Evolutionary conservation across 208 protist genomes (phyloP), one percentile per base, ranked within the genome.

Genomic region (Crithidia mellificae): DNA sequence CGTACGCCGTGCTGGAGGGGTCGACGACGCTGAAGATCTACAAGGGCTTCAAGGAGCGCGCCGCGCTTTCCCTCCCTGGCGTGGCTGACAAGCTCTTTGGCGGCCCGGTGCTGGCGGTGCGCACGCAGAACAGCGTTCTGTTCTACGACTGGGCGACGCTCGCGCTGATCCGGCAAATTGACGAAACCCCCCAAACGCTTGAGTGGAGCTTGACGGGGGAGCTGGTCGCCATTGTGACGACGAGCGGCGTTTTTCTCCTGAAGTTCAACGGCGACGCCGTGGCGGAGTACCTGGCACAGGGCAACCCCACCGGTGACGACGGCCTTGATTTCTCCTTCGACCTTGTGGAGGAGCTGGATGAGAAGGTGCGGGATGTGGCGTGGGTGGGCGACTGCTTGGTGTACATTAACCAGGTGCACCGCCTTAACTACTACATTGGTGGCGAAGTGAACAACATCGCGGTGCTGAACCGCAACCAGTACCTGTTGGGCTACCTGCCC

Each of bases 371-470:
- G 32, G 88, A 97, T n/a, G 84, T 92, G 47, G 50, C 74, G 54
- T 99, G 97, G 97, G 90, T 99, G 17, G 98, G 98, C 9, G 97
- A 99, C 72, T 99, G 91, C 81, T 96, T 99, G 34, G 83, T 99
- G 3, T 99, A 98, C 85, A 93, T 98, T 19, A 99, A 98, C 76
- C 43, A 78, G 9, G 77, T 68, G 32, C 81, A 97, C 68, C 85
- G 97, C 6, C 88, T 99, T 20, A 98, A 98, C 77, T 99, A 99
- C 77, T 98, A 92, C 67, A 97, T 99, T 70, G 97, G 96, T 20
- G 94, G 94, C 34, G 93, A 99, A 69, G 86, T 96, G 34, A 92
- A 84, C 65, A 98, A 88, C 43, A 78, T 99, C 15, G 84, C 88
- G 8, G 94, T 97, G 64, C 81, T 99, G 7, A 88, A 95, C n/a